A percentile compares a stretch with the other conserved stretches of the same genome.
Evolutionary conservation across 208 protist species (phyloP).

Genomic region (Leishmania tropica): DNA sequence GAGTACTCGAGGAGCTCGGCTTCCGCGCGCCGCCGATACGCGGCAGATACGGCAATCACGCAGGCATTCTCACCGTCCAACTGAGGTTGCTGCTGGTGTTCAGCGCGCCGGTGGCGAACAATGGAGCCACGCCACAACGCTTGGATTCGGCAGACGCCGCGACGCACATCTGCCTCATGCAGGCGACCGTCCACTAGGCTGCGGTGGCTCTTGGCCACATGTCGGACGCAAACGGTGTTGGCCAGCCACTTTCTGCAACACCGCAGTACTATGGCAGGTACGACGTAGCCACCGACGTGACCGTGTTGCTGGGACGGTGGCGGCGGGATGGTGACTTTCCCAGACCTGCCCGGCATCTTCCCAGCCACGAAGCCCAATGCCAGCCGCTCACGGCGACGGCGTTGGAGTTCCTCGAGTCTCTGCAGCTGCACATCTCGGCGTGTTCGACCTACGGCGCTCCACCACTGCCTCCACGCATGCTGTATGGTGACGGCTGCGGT

Average conservation of each 20-base stretch:
- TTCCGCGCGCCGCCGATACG: constrained; percentile 9
- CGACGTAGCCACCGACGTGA: constrained; percentile 9
- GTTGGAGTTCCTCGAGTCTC: constrained; percentile 52
- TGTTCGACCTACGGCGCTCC: constrained; percentile 48
- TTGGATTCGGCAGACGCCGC: constrained; percentile 32
- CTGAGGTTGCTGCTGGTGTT: background rate
- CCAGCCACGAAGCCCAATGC: background rate
- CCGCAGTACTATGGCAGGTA: constrained; percentile 32
- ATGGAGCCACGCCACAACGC: constrained; percentile 38
- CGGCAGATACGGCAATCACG: background rate
- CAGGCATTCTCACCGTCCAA: background rate
- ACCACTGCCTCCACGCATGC: constrained; percentile 68
- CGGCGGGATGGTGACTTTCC: background rate
- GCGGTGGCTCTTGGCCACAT: constrained; percentile 24
- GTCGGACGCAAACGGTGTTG: constrained; percentile 50
- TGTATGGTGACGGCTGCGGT: constrained; percentile 62
- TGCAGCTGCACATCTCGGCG: constrained; percentile 47
- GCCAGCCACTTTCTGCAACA: constrained; percentile 54
- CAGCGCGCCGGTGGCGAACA: background rate
- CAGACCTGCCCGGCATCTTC: background rate
- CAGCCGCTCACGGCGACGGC: constrained; percentile 27
- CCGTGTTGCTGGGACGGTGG: constrained; percentile 16
- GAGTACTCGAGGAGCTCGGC: constrained; percentile 55
- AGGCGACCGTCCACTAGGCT: constrained; percentile 10
- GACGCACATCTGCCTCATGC: constrained; percentile 30